Conservation (phyloP, 768 basidiomycete genomes). For the Pluteus cervinus region DNA sequence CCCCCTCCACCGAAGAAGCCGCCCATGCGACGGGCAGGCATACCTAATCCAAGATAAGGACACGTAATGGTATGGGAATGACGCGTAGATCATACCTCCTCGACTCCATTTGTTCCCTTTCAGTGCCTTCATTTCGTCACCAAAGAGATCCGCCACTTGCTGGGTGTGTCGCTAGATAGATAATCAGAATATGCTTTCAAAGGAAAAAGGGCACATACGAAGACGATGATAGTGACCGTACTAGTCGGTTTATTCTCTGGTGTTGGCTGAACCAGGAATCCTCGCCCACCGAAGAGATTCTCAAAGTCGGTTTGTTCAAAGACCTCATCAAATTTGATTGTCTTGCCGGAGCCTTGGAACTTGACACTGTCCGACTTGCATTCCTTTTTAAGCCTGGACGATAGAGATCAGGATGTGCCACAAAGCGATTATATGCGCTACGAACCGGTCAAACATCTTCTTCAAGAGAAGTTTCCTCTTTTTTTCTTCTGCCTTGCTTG, state of each 20-base stretch:
- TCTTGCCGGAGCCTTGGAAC: slow-evolving; percentile 32
- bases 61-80: background rate
- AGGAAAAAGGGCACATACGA: slow-evolving; percentile 18
- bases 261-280: slow-evolving; percentile 31
- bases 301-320: slow-evolving; percentile 29
- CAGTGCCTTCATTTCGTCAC: slow-evolving; percentile 26
- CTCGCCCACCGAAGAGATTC: slow-evolving; percentile 27
- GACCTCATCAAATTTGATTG: slow-evolving; percentile 34
- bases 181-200: background rate
- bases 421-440: background rate
- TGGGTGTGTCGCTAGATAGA: slow-evolving; percentile 10
- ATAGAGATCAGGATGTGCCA: background rate
- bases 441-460: slow-evolving; percentile 32
- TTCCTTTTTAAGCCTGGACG: slow-evolving; percentile 30
- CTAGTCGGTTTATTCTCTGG: slow-evolving; percentile 34
- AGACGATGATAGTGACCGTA: slow-evolving; percentile 33
- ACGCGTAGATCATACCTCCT: slow-evolving; percentile 20
- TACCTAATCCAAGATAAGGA: too few species aligned
- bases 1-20: slow-evolving; percentile 13
- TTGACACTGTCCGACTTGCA: slow-evolving; percentile 31
- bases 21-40: too few species aligned
- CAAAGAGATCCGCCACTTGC: slow-evolving; percentile 25
- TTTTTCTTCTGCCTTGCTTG: slow-evolving; percentile 30
- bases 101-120: slow-evolving; percentile 29
- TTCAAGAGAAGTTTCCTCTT: slow-evolving; percentile 32